Percentiles rank a stretch among this genome's conserved stretches.
These are phyloP conservation scores for Fusarium mangiferae DNA, from an alignment of 2,329 filamentous ascomycete genomes.

Conservation along the genomic window DNA sequence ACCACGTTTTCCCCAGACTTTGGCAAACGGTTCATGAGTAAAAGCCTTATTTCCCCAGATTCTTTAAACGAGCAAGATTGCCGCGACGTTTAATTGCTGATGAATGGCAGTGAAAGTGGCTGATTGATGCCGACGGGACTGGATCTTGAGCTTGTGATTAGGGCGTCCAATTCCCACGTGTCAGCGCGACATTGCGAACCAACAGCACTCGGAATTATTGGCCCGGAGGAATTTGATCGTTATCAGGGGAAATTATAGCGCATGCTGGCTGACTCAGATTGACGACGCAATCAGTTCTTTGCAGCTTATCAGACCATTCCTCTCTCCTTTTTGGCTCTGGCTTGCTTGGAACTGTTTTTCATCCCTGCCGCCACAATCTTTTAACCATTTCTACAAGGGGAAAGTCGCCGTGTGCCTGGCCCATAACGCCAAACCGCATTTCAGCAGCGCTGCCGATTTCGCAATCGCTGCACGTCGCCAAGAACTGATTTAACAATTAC, in stretches of 20 bases:
- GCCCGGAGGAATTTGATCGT: background rate
- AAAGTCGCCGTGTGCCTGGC: constrained; percentile 7
- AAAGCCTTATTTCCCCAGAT: constrained; percentile 28
- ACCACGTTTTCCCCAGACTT: constrained; percentile 38
- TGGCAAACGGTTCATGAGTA: background rate
- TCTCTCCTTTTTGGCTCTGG: background rate
- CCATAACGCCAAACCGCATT: constrained; percentile 1
- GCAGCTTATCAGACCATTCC: background rate
- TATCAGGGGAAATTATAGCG: constrained; percentile 3
- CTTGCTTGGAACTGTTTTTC: background rate
- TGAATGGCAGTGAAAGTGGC: background rate
- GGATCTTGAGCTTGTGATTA: constrained; percentile 37
- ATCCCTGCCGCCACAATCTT: constrained; percentile 25
- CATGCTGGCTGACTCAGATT: constrained; percentile 4
- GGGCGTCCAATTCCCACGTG: constrained; percentile 27
- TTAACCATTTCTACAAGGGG: constrained; percentile 18
- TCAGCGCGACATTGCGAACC: background rate
- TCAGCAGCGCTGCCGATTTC: background rate
- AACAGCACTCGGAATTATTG: background rate
- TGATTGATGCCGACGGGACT: constrained; percentile 15
- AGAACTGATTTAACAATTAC: background rate
- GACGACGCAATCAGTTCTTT: background rate
- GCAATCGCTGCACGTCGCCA: constrained; percentile 1
- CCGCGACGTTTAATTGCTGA: background rate
- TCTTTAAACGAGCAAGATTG: background rate